phyloP scores from a whole-genome alignment of 2,329 filamentous ascomycete genomes.

The Thermochaetoides dissita region DNA sequence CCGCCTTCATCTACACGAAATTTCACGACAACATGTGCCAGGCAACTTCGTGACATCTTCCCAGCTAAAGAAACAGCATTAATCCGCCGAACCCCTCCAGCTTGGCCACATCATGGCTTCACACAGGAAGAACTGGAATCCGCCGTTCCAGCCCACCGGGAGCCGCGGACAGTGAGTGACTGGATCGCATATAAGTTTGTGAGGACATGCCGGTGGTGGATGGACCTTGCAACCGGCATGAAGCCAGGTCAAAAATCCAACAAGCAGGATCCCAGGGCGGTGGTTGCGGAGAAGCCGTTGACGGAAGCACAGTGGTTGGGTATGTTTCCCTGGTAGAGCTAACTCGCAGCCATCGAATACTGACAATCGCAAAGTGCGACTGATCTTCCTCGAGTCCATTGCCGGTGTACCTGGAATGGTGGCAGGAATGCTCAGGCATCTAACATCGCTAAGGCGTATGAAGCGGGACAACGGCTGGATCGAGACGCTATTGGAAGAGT shows the following conservation, averaged over 20 bases:
- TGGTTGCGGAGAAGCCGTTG: slow-evolving; percentile 44
- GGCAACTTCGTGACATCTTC: slow-evolving; percentile 45
- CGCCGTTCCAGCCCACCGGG: slow-evolving; percentile 63
- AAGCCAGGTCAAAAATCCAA: slow-evolving; percentile 56
- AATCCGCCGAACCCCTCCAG: slow-evolving; percentile 48
- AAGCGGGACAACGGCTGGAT: slow-evolving; percentile 96
- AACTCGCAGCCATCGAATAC: too few species aligned
- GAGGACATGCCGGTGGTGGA: slow-evolving; percentile 1
- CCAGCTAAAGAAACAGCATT: slow-evolving; percentile 45
- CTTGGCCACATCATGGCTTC: slow-evolving; percentile 62
- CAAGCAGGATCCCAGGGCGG: slow-evolving; percentile 38
- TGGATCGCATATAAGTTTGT: slow-evolving; percentile 65
- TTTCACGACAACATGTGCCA: slow-evolving; percentile 36
- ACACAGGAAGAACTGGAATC: slow-evolving; percentile 64
- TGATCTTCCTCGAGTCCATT: slow-evolving; percentile 88
- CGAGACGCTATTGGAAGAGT: slow-evolving; percentile 78
- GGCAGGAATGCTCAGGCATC: slow-evolving; percentile 81
- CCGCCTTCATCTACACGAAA: slow-evolving; percentile 17
- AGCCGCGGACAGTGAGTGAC: slow-evolving; percentile 60
- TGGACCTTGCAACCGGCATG: slow-evolving; percentile 63
- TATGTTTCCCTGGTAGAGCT: background rate
- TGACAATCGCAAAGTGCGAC: slow-evolving; percentile 37
- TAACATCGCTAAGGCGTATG: slow-evolving; percentile 70
- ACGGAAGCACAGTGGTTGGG: slow-evolving; percentile 71
- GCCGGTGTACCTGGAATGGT: slow-evolving; percentile 97